Evolutionary conservation across 352 stramenopile genomes (phyloP), one percentile per base, ranked within the genome.

Genomic region (Phytopythium litorale): DNA sequence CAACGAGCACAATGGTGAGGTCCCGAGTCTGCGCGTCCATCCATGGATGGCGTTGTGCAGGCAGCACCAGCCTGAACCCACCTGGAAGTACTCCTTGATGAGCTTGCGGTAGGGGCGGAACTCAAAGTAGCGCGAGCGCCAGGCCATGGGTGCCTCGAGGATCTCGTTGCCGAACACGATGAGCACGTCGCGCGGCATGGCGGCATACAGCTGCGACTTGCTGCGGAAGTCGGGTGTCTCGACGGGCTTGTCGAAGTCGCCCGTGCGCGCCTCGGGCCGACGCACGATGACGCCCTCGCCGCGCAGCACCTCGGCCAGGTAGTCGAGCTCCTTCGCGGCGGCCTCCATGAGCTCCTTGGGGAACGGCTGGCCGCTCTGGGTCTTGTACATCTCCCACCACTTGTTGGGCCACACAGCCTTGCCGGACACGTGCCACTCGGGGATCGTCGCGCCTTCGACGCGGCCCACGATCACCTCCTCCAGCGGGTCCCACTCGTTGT

Each of bases 361-460:
- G 75, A 97, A 97, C 25, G 76, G 63, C 65, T 89, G 72, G 13
- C 89, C 89, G 56, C 74, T 80, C 60, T 94, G 70, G 51, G 70
- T 91, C 72, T 96, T 92, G 78, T 94, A 96, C 87, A 97, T 96
- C 55, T 95, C 78, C 89, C 89, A 97, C 68, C 88, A 89, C 58
- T 94, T 94, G 54, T 61, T 71, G 7, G 89, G 89, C 89, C 89
- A 97, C 64, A 97, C 87, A 16, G 89, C 89, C 70, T 97, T 97
- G 65, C 89, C 89, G 0, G 89, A 64, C 28, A 96, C 86, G 67
- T 97, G 87, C 89, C 88, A 96, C 61, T 97, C 89, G n/a, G 88
- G 89, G 66, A 97, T 96, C 38, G 89, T 97, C 23, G 89, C 84
- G 60, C 88, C 88, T 19, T 96, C 87, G 28, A 97, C 79, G 18